These are phyloP conservation scores for Lophiotrema nucula DNA, from an alignment of 495 filamentous ascomycete species.

Conservation along the genomic window DNA sequence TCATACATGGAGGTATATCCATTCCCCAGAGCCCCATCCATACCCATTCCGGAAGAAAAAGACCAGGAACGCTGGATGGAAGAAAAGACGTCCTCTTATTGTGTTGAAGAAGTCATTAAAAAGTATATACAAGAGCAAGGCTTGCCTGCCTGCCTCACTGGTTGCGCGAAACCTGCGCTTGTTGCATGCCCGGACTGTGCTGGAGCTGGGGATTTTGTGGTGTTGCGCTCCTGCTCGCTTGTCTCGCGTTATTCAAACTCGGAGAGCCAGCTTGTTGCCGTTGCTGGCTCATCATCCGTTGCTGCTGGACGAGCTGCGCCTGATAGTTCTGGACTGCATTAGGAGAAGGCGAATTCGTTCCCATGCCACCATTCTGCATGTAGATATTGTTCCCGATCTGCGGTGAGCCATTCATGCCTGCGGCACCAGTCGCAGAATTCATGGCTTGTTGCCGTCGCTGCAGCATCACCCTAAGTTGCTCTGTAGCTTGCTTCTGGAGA, in stretches of 20 bases:
- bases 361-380: conserved; percentile 21
- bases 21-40: no score
- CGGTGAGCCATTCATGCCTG: conserved; percentile 16
- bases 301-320: conserved; percentile 24
- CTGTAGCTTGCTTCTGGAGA: conserved; percentile 31
- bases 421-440: conserved; percentile 38
- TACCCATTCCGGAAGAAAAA: no score
- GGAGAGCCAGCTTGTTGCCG: conserved; percentile 26
- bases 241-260: conserved; percentile 7
- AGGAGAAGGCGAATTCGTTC: conserved; percentile 20
- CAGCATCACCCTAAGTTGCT: conserved; percentile 29
- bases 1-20: no score
- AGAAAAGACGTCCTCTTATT: no score
- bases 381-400: conserved; percentile 27
- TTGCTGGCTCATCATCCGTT: conserved; percentile 21
- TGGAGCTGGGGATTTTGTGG: conserved; percentile 21
- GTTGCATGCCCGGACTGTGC: conserved; percentile 24
- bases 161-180: conserved; percentile 10
- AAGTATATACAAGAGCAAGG: background rate
- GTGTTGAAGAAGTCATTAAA: no score
- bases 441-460: conserved; percentile 38
- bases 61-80: no score
- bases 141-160: background rate
- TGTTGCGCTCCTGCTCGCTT: conserved; percentile 27
- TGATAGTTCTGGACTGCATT: conserved; percentile 28